A percentile compares a stretch with the other conserved stretches of the same genome.
These are phyloP conservation scores for Fusarium anthophilum DNA, from an alignment of 2,329 filamentous ascomycete genomes.

Conservation along the genomic window DNA sequence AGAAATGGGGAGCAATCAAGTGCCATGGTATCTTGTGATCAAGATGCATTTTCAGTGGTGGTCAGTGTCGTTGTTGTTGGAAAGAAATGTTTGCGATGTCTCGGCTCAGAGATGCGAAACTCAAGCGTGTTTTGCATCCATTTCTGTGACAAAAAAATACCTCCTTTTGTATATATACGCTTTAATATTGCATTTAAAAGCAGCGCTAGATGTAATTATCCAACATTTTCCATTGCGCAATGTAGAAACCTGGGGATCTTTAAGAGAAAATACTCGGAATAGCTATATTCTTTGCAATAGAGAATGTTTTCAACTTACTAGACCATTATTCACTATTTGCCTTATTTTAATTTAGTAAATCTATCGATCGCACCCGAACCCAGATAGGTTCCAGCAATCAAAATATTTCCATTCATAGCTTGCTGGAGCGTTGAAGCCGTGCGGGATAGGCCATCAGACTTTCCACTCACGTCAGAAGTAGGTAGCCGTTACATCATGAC, in stretches of 20 bases:
- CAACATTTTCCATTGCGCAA: accelerated
- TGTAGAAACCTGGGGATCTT: accelerated
- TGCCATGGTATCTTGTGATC: background rate
- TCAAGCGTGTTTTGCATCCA: background rate
- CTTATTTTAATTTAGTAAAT: background rate
- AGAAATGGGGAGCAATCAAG: background rate
- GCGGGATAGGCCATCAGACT: accelerated
- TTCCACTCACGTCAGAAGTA: constrained; percentile 14
- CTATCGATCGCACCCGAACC: accelerated
- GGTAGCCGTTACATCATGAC: constrained; percentile 25
- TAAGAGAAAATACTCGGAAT: accelerated
- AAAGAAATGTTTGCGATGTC: background rate
- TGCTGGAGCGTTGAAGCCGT: accelerated
- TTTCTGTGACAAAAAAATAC: background rate
- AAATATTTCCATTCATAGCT: accelerated
- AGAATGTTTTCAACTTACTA: no score
- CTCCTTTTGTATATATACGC: background rate
- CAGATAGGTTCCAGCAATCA: accelerated
- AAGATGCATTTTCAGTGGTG: background rate
- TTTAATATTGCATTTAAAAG: background rate
- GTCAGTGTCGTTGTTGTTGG: background rate
- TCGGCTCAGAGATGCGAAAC: background rate
- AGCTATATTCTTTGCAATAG: background rate
- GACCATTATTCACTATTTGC: no score
- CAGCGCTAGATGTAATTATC: accelerated